Base-by-base conservation (phyloP, 2,329 filamentous ascomycete species). In the Clarireedia sp. region DNA sequence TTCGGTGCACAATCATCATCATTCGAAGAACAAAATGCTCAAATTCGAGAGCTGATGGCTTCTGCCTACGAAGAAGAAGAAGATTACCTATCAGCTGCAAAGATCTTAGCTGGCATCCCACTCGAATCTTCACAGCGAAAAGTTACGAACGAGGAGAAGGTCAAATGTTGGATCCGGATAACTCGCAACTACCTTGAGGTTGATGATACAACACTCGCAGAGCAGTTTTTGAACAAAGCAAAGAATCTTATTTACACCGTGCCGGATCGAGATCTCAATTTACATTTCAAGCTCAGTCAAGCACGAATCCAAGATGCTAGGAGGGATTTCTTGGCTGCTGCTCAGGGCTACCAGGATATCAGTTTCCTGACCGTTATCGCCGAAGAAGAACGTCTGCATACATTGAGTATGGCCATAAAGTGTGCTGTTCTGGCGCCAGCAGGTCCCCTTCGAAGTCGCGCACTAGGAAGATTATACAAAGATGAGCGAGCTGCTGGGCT, bases 101-200 rank as follows among this genome's bases (percentile, higher is more conserved):
- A 85, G 67, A 78, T 81, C 9, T 80, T 99, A 6, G 82, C 89
- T 66, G 86, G 85, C 38, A 95, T 97, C 64, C 87, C 90, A 36
- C 83, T 59, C 47, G 92, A 99, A 68, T 87, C 82, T 56, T 91
- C 90, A 2, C 90, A 96, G 74, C 86, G 92, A 48, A 84, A 87
- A 55, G 84, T 96, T 37, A 83, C 85, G 26, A 85, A 90, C 68
- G 83, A 89, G 64, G 87, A 92, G 63, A 91, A 90, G 72, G 89
- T 90, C 8, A 78, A 79, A 54, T 82, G 94, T 54, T 97, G 92
- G 89, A 87, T 97, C 63, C 88, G 92, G 58, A 96, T 99, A 68
- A 90, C 95, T 68, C 83, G 94, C 59, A 87, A 95, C 75, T 95
- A 94, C 69, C 81, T 99, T 59, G 92, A 99, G 74, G 89, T 91